Percentiles rank a stretch among this genome's conserved stretches.
Conservation (phyloP, 106 monocot species). For the Platanthera zijinensis region DNA sequence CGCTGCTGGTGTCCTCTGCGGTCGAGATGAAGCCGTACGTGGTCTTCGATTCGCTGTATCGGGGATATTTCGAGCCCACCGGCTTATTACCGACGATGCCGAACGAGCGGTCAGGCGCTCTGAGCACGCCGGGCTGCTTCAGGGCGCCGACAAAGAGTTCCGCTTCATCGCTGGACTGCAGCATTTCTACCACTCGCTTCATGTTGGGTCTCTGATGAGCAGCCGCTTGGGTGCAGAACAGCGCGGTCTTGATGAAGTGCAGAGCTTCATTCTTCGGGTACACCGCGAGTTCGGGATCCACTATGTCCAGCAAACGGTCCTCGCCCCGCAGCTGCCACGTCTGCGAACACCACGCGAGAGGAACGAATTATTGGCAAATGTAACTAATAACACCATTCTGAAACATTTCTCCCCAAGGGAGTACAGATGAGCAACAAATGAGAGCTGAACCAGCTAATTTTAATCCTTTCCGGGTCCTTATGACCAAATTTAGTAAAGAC, state of each 20-base stretch:
- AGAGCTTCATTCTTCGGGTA: constrained; percentile 38
- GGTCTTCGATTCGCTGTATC: neutral
- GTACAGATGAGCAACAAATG: too few species aligned
- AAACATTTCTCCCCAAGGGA: too few species aligned
- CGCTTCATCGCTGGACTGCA: neutral
- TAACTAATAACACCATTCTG: too few species aligned
- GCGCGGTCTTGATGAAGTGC: constrained; percentile 44
- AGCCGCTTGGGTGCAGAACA: constrained; percentile 42
- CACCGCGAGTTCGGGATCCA: constrained; percentile 30
- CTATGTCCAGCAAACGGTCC: constrained; percentile 34
- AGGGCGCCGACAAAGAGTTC: constrained; percentile 20
- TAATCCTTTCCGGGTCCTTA: too few species aligned
- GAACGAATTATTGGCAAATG: too few species aligned
- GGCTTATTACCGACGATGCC: neutral
- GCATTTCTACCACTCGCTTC: constrained; percentile 40
- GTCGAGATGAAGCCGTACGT: constrained; percentile 5
- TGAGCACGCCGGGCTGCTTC: constrained; percentile 18
- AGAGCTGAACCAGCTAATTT: too few species aligned
- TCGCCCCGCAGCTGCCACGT: constrained; percentile 41
- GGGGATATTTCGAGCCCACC: neutral
- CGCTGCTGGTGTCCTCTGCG: constrained; percentile 5
- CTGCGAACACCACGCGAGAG: constrained; percentile 9
- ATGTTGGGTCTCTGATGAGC: constrained; percentile 41
- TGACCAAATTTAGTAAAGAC: too few species aligned
- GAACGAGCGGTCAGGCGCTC: neutral